These are phyloP conservation scores for Mediolabrus comicus DNA, from an alignment of 108 stramenopile genomes.

Conservation along the genomic window DNA sequence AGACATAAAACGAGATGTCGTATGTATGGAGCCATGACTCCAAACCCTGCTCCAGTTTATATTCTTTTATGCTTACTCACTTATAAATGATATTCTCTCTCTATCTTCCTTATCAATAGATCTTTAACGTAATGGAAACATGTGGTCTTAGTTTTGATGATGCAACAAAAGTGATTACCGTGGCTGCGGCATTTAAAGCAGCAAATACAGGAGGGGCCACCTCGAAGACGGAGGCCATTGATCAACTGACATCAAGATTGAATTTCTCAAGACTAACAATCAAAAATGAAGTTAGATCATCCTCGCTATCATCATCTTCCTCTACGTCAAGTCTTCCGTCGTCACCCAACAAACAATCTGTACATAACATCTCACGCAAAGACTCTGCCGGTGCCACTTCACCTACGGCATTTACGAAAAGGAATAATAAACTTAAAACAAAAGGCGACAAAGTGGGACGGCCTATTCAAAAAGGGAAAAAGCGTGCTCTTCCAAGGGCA, in stretches of 20 bases:
- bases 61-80: neutral
- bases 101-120: slow-evolving; percentile 23
- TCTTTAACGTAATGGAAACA: slow-evolving; percentile 59
- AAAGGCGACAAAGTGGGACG: neutral
- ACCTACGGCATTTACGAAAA: slow-evolving; percentile 6
- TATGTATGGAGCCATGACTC: no score
- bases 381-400: neutral
- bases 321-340: neutral
- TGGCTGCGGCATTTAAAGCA: slow-evolving; percentile 48
- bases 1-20: no score
- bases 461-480: slow-evolving; percentile 5
- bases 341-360: slow-evolving; percentile 1
- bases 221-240: slow-evolving; percentile 47
- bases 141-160: slow-evolving; percentile 57
- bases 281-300: slow-evolving; percentile 18
- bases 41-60: no score
- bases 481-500: slow-evolving; percentile 12
- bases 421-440: neutral
- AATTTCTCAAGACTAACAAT: slow-evolving; percentile 9
- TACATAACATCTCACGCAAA: neutral
- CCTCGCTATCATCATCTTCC: slow-evolving; percentile 13
- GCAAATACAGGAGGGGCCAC: slow-evolving; percentile 16
- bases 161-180: slow-evolving; percentile 58
- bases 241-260: slow-evolving; percentile 50
- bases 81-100: neutral